A percentile compares a stretch with the other conserved stretches of the same genome.
Conservation (phyloP, 2,329 filamentous ascomycete genomes). For the Geoglossum cookeanum region DNA sequence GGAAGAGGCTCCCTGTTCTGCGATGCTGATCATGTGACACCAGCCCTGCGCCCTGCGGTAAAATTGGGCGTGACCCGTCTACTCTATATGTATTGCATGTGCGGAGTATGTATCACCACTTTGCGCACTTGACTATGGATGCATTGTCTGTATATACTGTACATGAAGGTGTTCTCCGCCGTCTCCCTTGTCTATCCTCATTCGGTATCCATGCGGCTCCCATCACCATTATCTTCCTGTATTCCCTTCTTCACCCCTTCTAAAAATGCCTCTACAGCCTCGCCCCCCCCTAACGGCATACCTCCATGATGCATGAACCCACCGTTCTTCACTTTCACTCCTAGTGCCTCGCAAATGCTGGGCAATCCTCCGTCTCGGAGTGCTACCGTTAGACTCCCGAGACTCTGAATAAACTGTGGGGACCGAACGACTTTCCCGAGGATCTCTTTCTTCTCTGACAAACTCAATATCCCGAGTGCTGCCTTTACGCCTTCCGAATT, state of each 20-base stretch:
- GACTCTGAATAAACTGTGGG: conserved; percentile 77
- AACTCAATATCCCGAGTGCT: conserved; percentile 52
- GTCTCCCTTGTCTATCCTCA: neutral
- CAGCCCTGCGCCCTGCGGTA: too few relatives aligned
- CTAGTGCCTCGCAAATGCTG: conserved; percentile 70
- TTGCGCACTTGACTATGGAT: too few relatives aligned
- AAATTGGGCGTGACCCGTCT: too few relatives aligned
- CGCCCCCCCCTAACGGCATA: conserved; percentile 70
- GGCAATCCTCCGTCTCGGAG: conserved; percentile 79
- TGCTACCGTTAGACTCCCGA: conserved; percentile 70
- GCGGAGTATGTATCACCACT: neutral
- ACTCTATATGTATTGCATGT: neutral
- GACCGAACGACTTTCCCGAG: conserved; percentile 68
- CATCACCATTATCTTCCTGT: conserved; percentile 29
- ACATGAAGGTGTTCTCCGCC: too few relatives aligned
- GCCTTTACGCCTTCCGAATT: conserved; percentile 48
- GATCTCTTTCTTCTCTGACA: conserved; percentile 61
- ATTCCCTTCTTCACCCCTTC: conserved; percentile 70
- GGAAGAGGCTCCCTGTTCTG: neutral
- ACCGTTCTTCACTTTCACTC: conserved; percentile 64
- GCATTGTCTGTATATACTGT: too few relatives aligned
- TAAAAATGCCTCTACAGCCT: conserved; percentile 81
- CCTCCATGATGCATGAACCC: conserved; percentile 60
- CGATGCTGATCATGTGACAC: neutral
- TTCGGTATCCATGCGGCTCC: neutral